Conservation (phyloP, 1,284 basidiomycete species). For the Ganoderma lingzhi region DNA sequence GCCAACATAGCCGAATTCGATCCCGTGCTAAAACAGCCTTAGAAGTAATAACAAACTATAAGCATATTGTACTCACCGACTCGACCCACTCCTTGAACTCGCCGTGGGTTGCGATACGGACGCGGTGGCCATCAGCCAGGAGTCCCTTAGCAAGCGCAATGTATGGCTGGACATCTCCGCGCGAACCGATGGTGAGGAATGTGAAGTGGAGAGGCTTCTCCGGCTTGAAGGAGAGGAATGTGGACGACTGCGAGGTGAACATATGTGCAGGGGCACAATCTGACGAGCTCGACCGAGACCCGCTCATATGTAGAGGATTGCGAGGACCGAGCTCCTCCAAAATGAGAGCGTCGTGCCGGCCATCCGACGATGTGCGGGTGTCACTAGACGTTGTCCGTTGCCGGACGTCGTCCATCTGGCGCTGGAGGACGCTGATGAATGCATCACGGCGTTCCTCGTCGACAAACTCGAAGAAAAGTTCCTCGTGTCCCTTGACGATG, state of each 20-base stretch:
- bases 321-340: constrained; percentile 76
- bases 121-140: constrained; percentile 88
- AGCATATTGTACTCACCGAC: constrained; percentile 63
- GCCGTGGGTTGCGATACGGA: constrained; percentile 90
- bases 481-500: constrained; percentile 95
- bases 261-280: constrained; percentile 86
- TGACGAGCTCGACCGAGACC: constrained; percentile 51
- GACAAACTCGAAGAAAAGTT: constrained; percentile 95
- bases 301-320: constrained; percentile 44
- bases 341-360: constrained; percentile 71
- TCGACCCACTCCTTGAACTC: constrained; percentile 98
- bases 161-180: constrained; percentile 94
- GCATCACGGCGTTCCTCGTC: constrained; percentile 80
- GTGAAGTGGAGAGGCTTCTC: constrained; percentile 85
- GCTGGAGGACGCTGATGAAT: constrained; percentile 79
- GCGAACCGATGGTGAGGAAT: constrained; percentile 93
- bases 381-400: constrained; percentile 56
- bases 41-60: neutral
- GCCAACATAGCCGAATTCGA: constrained; percentile 93
- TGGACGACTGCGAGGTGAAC: constrained; percentile 93
- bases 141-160: constrained; percentile 94
- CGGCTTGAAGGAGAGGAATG: constrained; percentile 95
- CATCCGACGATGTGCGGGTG: constrained; percentile 49
- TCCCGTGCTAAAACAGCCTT: constrained; percentile 71
- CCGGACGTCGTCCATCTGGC: constrained; percentile 81